Percentiles rank a stretch among this genome's conserved stretches.
These are phyloP conservation scores for Candida koratica DNA, from an alignment of 805 yeast genomes.

Conservation along the genomic window DNA sequence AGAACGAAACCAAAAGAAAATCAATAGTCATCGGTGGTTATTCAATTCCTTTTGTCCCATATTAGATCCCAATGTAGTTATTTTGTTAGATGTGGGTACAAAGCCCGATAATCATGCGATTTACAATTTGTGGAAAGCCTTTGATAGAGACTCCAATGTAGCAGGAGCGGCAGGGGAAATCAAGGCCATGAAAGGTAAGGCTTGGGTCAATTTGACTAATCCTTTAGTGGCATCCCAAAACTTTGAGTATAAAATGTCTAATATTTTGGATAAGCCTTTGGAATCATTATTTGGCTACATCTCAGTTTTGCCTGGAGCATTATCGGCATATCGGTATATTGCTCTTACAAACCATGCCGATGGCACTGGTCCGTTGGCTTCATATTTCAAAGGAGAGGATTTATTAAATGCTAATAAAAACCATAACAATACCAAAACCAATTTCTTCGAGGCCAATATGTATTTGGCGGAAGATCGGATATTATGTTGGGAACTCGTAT, in stretches of 20 bases:
- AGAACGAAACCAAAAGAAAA: constrained; percentile 87
- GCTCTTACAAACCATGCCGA: constrained; percentile 82
- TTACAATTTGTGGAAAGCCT: constrained; percentile 95
- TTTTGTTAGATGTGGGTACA: constrained; percentile 95
- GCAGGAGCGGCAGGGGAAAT: constrained; percentile 99
- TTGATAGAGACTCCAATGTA: constrained; percentile 91
- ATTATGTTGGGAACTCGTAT: constrained; percentile 92
- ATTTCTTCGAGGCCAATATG: constrained; percentile 94
- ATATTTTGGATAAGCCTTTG: constrained; percentile 88
- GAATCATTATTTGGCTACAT: constrained; percentile 93
- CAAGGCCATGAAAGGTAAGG: constrained; percentile 89
- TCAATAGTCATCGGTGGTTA: constrained; percentile 97
- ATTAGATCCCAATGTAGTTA: constrained; percentile 85
- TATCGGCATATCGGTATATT: constrained; percentile 87
- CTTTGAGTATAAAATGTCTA: constrained; percentile 96
- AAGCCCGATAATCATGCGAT: constrained; percentile 84
- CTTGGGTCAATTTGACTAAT: constrained; percentile 74
- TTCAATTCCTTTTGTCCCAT: constrained; percentile 93
- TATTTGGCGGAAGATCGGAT: constrained; percentile 96
- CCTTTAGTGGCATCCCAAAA: constrained; percentile 96
- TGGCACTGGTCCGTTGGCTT: constrained; percentile 86
- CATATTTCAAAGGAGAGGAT: constrained; percentile 88
- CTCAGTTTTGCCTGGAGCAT: constrained; percentile 91
- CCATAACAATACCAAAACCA: constrained; percentile 48
- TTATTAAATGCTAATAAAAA: constrained; percentile 26